Base-by-base conservation (phyloP, 2,329 filamentous ascomycete genomes). In the Metarhizium sp. region DNA sequence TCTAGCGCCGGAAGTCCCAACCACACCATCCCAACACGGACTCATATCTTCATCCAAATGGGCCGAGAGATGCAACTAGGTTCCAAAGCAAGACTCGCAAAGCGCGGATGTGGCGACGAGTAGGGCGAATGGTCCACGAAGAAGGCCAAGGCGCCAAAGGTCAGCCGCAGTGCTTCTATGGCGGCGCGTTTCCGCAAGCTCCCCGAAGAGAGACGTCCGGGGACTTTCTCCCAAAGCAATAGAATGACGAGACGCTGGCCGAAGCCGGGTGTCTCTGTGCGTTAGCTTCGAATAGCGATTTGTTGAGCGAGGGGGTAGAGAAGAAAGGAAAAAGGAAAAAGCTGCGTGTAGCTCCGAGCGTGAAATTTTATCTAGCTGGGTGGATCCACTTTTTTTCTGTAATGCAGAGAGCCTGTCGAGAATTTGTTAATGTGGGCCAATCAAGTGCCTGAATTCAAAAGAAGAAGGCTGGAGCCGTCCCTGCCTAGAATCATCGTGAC, bases 201-300 rank as follows among this genome's bases (percentile, higher is more conserved):
- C 67, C 63, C 61, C 56, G 62, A 69, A 68, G 18, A 64, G 72
- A 76, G 79, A 80, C 81, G 92, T 96, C 92, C 92, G 92, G 92
- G 92, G 92, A 97, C 92, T 97, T 97, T 97, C 92, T 96, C 92
- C 92, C 91, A 94, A 96, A 96, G 92, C 92, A 70, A 38, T 32
- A 10, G 59, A 63, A 0, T 67, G 65, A 67, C 69, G 69, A 74
- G 62, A 72, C 62, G 66, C 64, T 64, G 43, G 45, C 50, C 61
- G 50, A 59, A 54, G 56, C 18, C 52, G 57, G 58, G 58, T 54
- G 68, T 82, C 79, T 88, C 90, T 87, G 90, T 95, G 77, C 87
- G 89, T 91, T 76, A 90, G 92, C 92, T 96, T 96, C 87, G 91
- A 95, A 95, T 85, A 87, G 92, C 92, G 92, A 96, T 96, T 90